Evolutionary conservation across 805 yeast species (phyloP), one percentile per base, ranked within the genome.

Genomic region (Candida tibetensis): DNA sequence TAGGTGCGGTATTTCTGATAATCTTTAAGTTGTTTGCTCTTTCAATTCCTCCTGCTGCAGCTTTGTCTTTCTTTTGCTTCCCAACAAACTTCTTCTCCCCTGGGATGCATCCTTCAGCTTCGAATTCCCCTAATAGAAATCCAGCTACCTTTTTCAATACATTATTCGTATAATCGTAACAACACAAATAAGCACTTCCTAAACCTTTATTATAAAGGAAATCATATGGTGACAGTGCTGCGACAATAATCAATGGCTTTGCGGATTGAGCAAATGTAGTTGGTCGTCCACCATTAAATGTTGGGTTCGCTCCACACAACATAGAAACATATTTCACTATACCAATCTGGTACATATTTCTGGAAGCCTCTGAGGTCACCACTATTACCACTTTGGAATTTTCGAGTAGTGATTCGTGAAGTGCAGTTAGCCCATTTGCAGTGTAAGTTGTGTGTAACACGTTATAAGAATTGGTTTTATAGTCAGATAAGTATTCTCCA

Each of bases 201-300:
- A 78, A 71, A 30, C 69, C 68, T 34, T 71, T 71, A 39, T 76
- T 77, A 39, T 76, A 73, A 33, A 75, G 72, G 49, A 79, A 74
- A 48, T 80, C 85, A 47, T 76, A 78, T 1, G 85, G 85, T 4
- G 81, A 73, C 40, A 78, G 73, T 0, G 81, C 79, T 3, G 83
- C 80, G n/a, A 78, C 67, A 3, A 77, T 69, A 9, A 79, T 65
- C 49, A 79, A 59, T 4, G 82, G 83, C 47, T 76, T 77, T 18
- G 64, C 40, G 12, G 64, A 44, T 44, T 64, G 63, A 16, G 55
- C 44, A 23, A 45, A 42, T 5, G 51, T 45, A 10, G 25, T 21
- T 7, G 25, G 25, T 21, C 25, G 9, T 2, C 45, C 36, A 7
- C 31, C 35, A 29, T 46, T 57, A 32, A 59, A 51, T 25, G 47